Evolutionary conservation across 352 stramenopile genomes (phyloP), one percentile per base, ranked within the genome.

Genomic region (Pythium scleroteichum): DNA sequence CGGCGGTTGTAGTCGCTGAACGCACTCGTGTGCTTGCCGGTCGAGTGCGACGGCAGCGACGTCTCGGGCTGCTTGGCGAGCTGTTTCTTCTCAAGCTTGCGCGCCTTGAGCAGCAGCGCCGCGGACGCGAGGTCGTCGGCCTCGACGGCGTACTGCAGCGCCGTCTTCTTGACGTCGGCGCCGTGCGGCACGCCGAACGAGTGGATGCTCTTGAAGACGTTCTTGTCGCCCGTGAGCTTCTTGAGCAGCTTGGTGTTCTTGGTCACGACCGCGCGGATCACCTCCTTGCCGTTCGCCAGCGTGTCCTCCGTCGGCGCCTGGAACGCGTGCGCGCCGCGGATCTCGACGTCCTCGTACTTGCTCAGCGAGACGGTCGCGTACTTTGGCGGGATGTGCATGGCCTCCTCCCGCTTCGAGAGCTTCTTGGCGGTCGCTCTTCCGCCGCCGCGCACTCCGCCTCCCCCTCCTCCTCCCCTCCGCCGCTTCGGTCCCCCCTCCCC

Each of bases 1-100:
- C 84, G 75, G 0, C 84, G 79, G 59, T 93, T 91, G 66, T 93
- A 93, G 49, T 93, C 84, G 56, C 84, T 93, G 62, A 71, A 93
- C 17, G 72, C 56, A 54, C 84, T 93, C 27, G 84, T 93, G 56
- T 93, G 84, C 47, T 82, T 79, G 1, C 84, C 84, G 0, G 84
- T 93, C 9, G 81, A 89, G 47, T 91, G 81, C 3, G 81, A 80
- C n/a, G 78, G 78, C 26, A 93, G 53, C 6, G 81, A 79, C 32
- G 81, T 71, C 14, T 78, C 75, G 0, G 84, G 84, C 4, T 49
- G 60, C n/a, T 69, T 66, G 2, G 84, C 74, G 8, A 88, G 53
- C 8, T 65, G 42, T 14, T 74, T 68, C 19, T 62, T 72, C n/a
- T 85, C 62, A 1, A 88, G 62, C 33, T 78, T 69, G 2, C 68